Percentiles rank a stretch among this genome's conserved stretches.
Conservation (phyloP, 352 stramenopile species). For the Blastocystis sp. region DNA sequence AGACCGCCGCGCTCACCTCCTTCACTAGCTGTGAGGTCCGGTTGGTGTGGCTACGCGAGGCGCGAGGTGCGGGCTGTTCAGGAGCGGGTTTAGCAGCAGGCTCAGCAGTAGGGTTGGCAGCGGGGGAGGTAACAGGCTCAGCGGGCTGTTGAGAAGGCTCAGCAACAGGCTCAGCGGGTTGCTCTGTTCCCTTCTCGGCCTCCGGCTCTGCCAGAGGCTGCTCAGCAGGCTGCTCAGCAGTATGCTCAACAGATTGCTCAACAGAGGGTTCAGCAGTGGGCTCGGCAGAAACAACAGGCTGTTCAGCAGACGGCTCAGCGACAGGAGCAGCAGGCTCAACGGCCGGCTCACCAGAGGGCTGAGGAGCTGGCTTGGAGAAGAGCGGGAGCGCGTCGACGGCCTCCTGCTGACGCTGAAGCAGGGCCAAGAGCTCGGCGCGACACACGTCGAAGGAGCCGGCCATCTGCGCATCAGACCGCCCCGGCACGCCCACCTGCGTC, state of each 20-base stretch:
- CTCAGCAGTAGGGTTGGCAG: not conserved
- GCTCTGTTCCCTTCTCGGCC: too few species aligned
- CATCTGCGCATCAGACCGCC: not conserved
- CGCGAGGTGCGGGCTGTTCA: not conserved
- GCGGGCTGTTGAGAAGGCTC: not conserved
- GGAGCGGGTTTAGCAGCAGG: not conserved
- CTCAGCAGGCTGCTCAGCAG: too few species aligned
- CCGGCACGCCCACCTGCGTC: not conserved
- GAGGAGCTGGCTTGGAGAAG: not conserved
- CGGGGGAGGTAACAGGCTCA: not conserved
- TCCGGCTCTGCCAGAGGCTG: too few species aligned
- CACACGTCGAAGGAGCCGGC: slow-evolving; percentile 33
- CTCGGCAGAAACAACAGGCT: not conserved
- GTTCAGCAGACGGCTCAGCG: not conserved
- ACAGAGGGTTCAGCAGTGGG: too few species aligned
- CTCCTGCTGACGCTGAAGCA: not conserved
- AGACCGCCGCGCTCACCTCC: not conserved
- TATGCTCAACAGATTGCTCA: not conserved
- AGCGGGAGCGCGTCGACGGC: not conserved
- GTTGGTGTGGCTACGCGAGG: not conserved
- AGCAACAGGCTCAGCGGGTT: not conserved
- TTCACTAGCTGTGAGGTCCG: not conserved
- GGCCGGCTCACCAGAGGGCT: not conserved
- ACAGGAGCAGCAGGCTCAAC: not conserved
- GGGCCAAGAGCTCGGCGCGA: not conserved